These are phyloP conservation scores for Aspergillus affinis DNA, from an alignment of 495 filamentous ascomycete species.

Conservation along the genomic window DNA sequence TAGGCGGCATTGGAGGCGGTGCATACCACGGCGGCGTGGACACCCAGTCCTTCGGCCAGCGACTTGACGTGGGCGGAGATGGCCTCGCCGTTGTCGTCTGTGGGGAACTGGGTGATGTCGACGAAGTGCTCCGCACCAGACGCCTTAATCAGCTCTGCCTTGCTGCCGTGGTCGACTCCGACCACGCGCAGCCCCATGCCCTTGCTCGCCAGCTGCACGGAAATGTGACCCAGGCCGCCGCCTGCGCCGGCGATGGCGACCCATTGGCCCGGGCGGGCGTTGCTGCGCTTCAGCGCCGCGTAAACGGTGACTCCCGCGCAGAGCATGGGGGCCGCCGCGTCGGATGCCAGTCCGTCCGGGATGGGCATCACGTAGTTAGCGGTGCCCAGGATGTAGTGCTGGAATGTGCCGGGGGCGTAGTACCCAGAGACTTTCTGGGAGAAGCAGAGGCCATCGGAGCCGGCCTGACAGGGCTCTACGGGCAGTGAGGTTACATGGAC, in stretches of 20 bases:
- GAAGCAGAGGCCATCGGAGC: slow-evolving; percentile 48
- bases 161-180: not conserved
- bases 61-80: not conserved
- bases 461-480: slow-evolving; percentile 45
- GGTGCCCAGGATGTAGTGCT: slow-evolving; percentile 55
- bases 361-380: slow-evolving; percentile 60
- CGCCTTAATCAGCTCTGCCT: not conserved
- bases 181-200: not conserved
- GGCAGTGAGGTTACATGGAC: too few species aligned
- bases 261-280: slow-evolving; percentile 51
- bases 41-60: not conserved
- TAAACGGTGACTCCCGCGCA: slow-evolving; percentile 53
- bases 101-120: not conserved
- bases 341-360: slow-evolving; percentile 49
- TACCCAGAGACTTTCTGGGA: slow-evolving; percentile 42
- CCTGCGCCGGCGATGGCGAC: slow-evolving; percentile 35
- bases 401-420: slow-evolving; percentile 50
- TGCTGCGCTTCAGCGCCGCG: slow-evolving; percentile 47
- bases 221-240: not conserved
- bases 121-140: not conserved
- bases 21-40: not conserved
- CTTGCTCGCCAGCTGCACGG: not conserved
- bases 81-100: not conserved
- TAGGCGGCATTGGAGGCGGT: not conserved
- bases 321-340: slow-evolving; percentile 54